Evolutionary conservation across 768 basidiomycete species (phyloP).

Genomic region (Boletus pseudopeckii): DNA sequence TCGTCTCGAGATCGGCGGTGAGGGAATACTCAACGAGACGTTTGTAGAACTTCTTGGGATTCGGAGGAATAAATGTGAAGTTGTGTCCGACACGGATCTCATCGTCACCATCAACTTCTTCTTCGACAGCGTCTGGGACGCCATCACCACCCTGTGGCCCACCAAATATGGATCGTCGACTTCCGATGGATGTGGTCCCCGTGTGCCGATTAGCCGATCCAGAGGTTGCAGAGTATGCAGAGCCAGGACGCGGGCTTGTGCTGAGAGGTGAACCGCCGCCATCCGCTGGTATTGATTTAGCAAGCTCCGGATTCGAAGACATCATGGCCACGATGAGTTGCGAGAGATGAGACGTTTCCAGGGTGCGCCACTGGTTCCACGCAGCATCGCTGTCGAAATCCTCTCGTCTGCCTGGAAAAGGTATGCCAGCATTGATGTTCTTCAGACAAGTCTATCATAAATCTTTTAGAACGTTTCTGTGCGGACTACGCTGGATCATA

Average conservation of each 20-base stretch:
- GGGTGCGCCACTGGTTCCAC: conserved; percentile 78
- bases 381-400: conserved; percentile 84
- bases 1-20: conserved; percentile 78
- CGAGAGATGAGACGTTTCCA: conserved; percentile 80
- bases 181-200: conserved; percentile 64
- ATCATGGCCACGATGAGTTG: conserved; percentile 88
- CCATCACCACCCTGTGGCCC: conserved; percentile 29
- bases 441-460: conserved; percentile 70
- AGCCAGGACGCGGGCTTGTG: conserved; percentile 47
- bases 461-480: conserved; percentile 5
- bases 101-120: conserved; percentile 56
- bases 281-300: conserved; percentile 70
- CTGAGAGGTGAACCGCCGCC: conserved; percentile 17
- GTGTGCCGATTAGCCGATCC: conserved; percentile 42
- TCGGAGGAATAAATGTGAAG: conserved; percentile 90
- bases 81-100: conserved; percentile 69
- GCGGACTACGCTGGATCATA: background rate
- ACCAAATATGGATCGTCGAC: conserved; percentile 57
- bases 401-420: conserved; percentile 82
- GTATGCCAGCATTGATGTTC: conserved; percentile 78
- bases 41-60: conserved; percentile 81
- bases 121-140: conserved; percentile 34
- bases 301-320: conserved; percentile 80
- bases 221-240: conserved; percentile 48
- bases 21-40: conserved; percentile 82